Base-by-base conservation (phyloP, 2,329 filamentous ascomycete species). In the Botrytis pseudocinerea region DNA sequence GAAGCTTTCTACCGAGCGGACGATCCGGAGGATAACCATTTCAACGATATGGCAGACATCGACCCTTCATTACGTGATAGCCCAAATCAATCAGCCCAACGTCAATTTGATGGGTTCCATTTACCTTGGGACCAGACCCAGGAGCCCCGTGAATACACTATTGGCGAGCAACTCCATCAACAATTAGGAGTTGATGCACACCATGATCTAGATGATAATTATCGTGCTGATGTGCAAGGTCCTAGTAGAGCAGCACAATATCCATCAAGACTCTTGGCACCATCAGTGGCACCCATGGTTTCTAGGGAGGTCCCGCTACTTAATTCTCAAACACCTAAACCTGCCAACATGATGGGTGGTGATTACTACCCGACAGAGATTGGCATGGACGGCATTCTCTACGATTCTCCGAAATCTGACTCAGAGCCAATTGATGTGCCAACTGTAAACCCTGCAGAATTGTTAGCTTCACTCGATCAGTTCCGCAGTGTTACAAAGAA, bases 331-430 rank as follows among this genome's bases (percentile, higher is more conserved):
- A 42, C 65, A 35, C 75, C 76, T 65, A 76, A 71, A 9, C 76
- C 76, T 42, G 74, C 74, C 20, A 76, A 77, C 10, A 79, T 79
- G 77, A 80, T 81, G 77, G 78, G 79, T 51, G 79, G 78, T 22
- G 80, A 78, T 73, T 80, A 79, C 65, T 78, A 79, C 59, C 75
- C 76, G 62, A 74, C 78, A 73, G 76, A 72, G 28, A 76, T 76
- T 72, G 76, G 76, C 32, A 62, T 74, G 46, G 80, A 81, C 62
- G 78, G 73, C 59, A 81, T 81, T 72, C 73, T 80, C 25, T 81
- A 79, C 51, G 78, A 80, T 74, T 73, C 76, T 38, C 79, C 79
- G 20, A 74, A 76, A 63, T 60, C 73, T 18, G 65, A 77, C 70
- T 74, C 60, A 16, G 72, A 74, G 8, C 35, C 60, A 12, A 72